A percentile compares a stretch with the other conserved stretches of the same genome.
phyloP scores from a whole-genome alignment of 2,329 filamentous ascomycete species.

The Lecanoromycetidae sp. region DNA sequence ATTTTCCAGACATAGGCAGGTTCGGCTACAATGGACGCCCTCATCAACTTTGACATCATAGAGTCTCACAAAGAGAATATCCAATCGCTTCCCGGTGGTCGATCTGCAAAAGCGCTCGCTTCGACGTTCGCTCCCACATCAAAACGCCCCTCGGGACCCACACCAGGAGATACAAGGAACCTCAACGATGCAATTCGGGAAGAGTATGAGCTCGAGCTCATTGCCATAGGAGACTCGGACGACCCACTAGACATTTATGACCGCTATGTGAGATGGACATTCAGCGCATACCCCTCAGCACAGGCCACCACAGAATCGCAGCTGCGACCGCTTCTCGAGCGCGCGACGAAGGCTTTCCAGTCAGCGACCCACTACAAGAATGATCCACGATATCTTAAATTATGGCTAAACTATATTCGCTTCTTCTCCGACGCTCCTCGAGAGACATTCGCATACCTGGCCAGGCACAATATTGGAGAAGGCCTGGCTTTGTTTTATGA shows the following conservation, averaged over 20 bases:
- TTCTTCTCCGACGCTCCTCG: slow-evolving; percentile 88
- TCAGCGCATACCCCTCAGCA: slow-evolving; percentile 87
- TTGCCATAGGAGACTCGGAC: slow-evolving; percentile 70
- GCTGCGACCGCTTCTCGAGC: slow-evolving; percentile 75
- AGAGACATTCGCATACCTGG: slow-evolving; percentile 83
- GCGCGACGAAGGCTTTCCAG: slow-evolving; percentile 82
- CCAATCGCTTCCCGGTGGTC: slow-evolving; percentile 73
- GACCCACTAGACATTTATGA: slow-evolving; percentile 94
- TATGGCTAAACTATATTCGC: slow-evolving; percentile 90
- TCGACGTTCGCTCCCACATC: slow-evolving; percentile 62
- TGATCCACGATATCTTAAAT: slow-evolving; percentile 79
- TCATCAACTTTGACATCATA: slow-evolving; percentile 70
- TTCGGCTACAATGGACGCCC: slow-evolving; percentile 25
- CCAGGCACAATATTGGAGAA: slow-evolving; percentile 79
- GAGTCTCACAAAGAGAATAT: slow-evolving; percentile 98
- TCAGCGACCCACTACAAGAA: slow-evolving; percentile 83
- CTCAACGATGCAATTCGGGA: slow-evolving; percentile 68
- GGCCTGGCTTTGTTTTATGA: slow-evolving; percentile 86
- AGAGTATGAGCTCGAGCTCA: slow-evolving; percentile 76
- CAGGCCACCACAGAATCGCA: slow-evolving; percentile 89
- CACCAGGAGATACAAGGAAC: slow-evolving; percentile 60
- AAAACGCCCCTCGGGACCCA: slow-evolving; percentile 47
- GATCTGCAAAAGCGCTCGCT: slow-evolving; percentile 80
- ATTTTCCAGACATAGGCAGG: too few relatives aligned
- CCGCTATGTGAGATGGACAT: slow-evolving; percentile 91